Evolutionary conservation across 768 basidiomycete genomes (phyloP).

Genomic region (Chalciporus sphaerocephalus): DNA sequence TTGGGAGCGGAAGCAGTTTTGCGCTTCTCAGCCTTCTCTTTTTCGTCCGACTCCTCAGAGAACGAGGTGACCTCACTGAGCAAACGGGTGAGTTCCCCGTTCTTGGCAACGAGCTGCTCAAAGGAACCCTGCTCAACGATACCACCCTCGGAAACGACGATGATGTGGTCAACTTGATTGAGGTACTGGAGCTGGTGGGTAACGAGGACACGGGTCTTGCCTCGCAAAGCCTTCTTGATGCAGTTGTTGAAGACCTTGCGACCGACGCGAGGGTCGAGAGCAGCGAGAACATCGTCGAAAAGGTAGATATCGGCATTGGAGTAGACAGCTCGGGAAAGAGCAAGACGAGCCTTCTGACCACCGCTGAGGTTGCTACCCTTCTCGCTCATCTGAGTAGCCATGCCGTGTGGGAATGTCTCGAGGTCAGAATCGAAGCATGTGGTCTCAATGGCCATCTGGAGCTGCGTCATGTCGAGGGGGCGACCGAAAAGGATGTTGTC

Average conservation of each 20-base stretch:
- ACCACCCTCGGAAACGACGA: conserved; percentile 43
- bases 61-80: conserved; percentile 19
- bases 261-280: conserved; percentile 44
- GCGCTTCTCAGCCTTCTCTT: conserved; percentile 17
- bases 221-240: conserved; percentile 19
- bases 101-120: conserved; percentile 32
- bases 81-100: conserved; percentile 26
- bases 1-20: conserved; percentile 13
- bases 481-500: conserved; percentile 31
- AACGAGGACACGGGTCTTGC: conserved; percentile 27
- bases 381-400: conserved; percentile 44
- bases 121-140: conserved; percentile 45
- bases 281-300: conserved; percentile 45
- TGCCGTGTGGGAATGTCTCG: conserved; percentile 26
- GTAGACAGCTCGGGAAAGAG: conserved; percentile 45
- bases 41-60: conserved; percentile 5
- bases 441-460: conserved; percentile 25
- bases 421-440: conserved; percentile 29
- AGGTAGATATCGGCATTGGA: conserved; percentile 39
- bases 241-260: conserved; percentile 30
- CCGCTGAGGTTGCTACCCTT: conserved; percentile 43
- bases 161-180: conserved; percentile 39
- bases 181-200: conserved; percentile 32
- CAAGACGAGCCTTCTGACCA: conserved; percentile 48
- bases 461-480: conserved; percentile 22